Evolutionary conservation across 768 basidiomycete genomes (phyloP).

Genomic region (Leccinellum luteum): DNA sequence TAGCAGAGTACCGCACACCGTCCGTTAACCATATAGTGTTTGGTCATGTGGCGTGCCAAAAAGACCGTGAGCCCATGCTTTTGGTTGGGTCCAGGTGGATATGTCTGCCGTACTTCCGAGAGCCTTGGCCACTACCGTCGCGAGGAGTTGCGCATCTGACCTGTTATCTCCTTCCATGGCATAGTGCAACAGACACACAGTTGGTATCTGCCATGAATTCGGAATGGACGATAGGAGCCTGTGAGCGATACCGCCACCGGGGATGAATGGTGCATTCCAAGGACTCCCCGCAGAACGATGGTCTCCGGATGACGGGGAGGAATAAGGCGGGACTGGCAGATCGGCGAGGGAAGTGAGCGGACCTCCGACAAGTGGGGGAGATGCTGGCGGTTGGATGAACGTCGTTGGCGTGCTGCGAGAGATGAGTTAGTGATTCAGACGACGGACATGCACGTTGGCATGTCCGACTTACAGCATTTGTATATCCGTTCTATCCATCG

Average conservation of each 20-base stretch:
- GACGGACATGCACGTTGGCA: not conserved
- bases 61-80: conserved; percentile 56
- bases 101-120: conserved; percentile 36
- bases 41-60: conserved; percentile 76
- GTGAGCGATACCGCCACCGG: conserved; percentile 72
- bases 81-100: conserved; percentile 57
- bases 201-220: conserved; percentile 48
- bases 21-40: conserved; percentile 60
- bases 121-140: conserved; percentile 49
- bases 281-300: conserved; percentile 26
- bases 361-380: conserved; percentile 44
- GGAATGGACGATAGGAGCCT: conserved; percentile 62
- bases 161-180: conserved; percentile 83
- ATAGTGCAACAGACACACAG: conserved; percentile 64
- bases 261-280: conserved; percentile 62
- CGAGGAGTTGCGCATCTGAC: conserved; percentile 63
- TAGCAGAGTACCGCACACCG: not conserved
- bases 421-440: conserved; percentile 4
- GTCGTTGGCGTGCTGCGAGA: conserved; percentile 60
- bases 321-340: conserved; percentile 55
- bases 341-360: conserved; percentile 41
- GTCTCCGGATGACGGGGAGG: conserved; percentile 43
- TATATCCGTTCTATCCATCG: conserved; percentile 66
- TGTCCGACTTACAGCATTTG: conserved; percentile 66
- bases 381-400: conserved; percentile 45